phyloP scores from a whole-genome alignment of 2,329 filamentous ascomycete species.

The Aspergillus terreus region DNA sequence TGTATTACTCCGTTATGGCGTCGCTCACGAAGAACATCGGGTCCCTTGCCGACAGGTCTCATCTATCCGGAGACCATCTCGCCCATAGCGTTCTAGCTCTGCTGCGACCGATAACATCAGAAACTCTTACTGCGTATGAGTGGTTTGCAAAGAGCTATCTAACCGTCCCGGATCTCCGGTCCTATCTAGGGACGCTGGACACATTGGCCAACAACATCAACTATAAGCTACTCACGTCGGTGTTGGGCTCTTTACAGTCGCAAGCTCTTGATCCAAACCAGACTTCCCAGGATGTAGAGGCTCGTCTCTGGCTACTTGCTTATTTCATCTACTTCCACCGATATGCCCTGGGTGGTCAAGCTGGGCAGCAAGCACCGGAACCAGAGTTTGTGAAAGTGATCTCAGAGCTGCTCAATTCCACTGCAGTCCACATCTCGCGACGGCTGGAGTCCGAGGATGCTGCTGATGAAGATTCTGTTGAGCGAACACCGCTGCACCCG shows the following conservation, averaged over 20 bases:
- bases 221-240: slow-evolving; percentile 46
- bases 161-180: slow-evolving; percentile 39
- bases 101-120: slow-evolving; percentile 40
- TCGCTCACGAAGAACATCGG: slow-evolving; percentile 29
- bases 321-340: slow-evolving; percentile 59
- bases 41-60: slow-evolving; percentile 11
- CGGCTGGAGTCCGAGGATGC: slow-evolving; percentile 44
- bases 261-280: slow-evolving; percentile 21
- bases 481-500: slow-evolving; percentile 33
- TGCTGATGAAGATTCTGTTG: slow-evolving; percentile 25
- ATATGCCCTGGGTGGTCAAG: slow-evolving; percentile 39
- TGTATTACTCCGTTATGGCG: slow-evolving; percentile 40
- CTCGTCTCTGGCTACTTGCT: slow-evolving; percentile 55
- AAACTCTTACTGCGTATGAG: slow-evolving; percentile 43
- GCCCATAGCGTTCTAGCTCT: slow-evolving; percentile 38
- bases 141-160: slow-evolving; percentile 46
- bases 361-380: slow-evolving; percentile 42
- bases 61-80: slow-evolving; percentile 26
- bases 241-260: slow-evolving; percentile 32
- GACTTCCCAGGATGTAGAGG: slow-evolving; percentile 33
- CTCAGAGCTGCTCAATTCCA: slow-evolving; percentile 53
- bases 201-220: slow-evolving; percentile 47
- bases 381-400: slow-evolving; percentile 55
- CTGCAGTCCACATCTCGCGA: slow-evolving; percentile 53
- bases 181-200: slow-evolving; percentile 36